Evolutionary conservation across 345 rosid genomes (phyloP).

Genomic region (Bretschneidera sinensis): DNA sequence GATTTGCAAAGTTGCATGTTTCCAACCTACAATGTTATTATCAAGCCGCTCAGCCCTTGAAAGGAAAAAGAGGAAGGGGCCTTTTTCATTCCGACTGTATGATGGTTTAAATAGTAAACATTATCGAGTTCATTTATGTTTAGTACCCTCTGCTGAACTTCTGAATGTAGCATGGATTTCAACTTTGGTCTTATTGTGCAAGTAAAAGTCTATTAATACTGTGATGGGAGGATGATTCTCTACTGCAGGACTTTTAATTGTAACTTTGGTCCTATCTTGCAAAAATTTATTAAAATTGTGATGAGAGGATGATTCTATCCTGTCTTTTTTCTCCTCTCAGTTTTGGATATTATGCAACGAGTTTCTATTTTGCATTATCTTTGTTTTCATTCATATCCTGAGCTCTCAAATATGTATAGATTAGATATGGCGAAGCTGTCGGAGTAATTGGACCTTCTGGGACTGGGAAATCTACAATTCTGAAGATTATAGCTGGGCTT

Average conservation of each 20-base stretch:
- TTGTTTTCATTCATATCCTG: no score
- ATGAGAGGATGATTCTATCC: not conserved
- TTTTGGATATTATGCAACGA: not conserved
- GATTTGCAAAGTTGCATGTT: no score
- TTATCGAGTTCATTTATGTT: no score
- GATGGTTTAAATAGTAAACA: no score
- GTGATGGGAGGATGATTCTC: no score
- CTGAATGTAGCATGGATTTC: not conserved
- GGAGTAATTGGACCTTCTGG: constrained; percentile 99
- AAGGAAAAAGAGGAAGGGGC: no score
- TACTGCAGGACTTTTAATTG: no score
- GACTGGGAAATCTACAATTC: constrained; percentile 92
- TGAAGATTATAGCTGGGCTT: constrained; percentile 95
- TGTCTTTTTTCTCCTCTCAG: not conserved
- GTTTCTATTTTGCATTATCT: not conserved
- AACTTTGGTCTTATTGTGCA: no score
- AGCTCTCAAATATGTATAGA: constrained; percentile 28
- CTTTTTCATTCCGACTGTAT: no score
- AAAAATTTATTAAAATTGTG: not conserved
- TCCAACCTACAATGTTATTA: no score
- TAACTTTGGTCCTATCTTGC: not conserved
- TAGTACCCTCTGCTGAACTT: not conserved
- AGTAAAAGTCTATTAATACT: no score
- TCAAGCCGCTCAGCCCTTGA: no score
- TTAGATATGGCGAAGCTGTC: constrained; percentile 95